Base-by-base conservation (phyloP, 2,329 filamentous ascomycete genomes). In the Talaromyces sp. region DNA sequence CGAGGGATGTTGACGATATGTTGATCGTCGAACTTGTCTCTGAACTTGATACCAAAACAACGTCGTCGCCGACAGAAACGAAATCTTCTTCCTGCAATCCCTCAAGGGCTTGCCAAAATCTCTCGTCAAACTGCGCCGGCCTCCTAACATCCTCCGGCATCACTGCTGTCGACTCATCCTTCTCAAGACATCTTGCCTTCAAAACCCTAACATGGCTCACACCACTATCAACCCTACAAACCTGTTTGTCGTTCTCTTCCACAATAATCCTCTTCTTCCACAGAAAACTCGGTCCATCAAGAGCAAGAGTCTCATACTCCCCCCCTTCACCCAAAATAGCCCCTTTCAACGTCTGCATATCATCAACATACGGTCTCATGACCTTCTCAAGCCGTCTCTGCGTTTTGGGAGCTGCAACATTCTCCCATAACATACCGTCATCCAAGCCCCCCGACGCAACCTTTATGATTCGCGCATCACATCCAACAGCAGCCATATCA, bases 381-480 rank as follows among this genome's bases (percentile, higher is more conserved):
- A 75, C 82, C 67, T 80, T 83, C 35, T 80, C 77, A 62, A 90
- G 72, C 50, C 78, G 78, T 60, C 71, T 73, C 62, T 84, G 78
- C 9, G 82, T 80, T 71, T 85, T 85, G 33, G 10, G 13, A 60
- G 68, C 66, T 3, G 90, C 87, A 19, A 97, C 90, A 78, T 93
- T 87, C 69, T 87, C 85, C 90, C 93, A 97, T 27, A 99, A 80
- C 71, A 93, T 89, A 43, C 79, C 82, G 70, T 93, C 90, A 72
- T 94, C 91, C 59, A 99, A 82, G 0, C 93, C 95, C 7, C 92
- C 93, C 68, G 91, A 96, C 50, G 95, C 93, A 52, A 97, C 92
- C 79, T 98, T 99, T 79, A 99, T 88, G 73, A 99, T 92, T 66
- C 93, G 84, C n/a, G 93, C 90, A 73, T 97, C 92, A 63, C 96